These are phyloP conservation scores for Vachellia collinsii DNA, from an alignment of 306 rosid genomes.

Conservation along the genomic window DNA sequence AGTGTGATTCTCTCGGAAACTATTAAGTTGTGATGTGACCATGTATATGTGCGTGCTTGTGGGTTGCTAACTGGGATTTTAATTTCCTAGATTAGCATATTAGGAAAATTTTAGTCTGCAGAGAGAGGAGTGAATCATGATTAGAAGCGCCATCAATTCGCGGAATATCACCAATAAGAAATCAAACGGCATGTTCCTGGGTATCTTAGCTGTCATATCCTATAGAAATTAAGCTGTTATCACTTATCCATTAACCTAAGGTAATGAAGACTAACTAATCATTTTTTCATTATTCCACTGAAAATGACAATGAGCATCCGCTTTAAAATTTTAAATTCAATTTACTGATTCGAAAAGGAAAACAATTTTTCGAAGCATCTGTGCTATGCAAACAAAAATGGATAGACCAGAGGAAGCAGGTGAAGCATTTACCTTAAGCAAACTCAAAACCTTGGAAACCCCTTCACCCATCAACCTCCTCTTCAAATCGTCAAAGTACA, in stretches of 20 bases:
- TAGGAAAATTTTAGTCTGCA: neutral
- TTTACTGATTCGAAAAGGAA: neutral
- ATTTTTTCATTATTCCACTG: neutral
- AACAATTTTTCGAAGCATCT: neutral
- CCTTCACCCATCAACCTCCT: slow-evolving; percentile 58
- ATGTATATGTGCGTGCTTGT: neutral
- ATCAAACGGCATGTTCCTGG: neutral
- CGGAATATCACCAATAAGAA: neutral
- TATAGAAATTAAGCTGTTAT: neutral
- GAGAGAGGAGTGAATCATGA: neutral
- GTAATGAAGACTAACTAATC: neutral
- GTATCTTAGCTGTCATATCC: neutral
- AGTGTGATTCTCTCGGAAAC: neutral
- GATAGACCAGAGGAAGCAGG: slow-evolving; percentile 4
- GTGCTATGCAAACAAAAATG: neutral
- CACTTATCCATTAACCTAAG: neutral
- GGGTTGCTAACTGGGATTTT: neutral
- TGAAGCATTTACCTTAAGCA: slow-evolving; percentile 69
- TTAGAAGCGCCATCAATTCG: neutral
- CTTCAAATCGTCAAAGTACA: slow-evolving; percentile 76
- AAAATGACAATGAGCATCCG: neutral
- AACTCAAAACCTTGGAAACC: slow-evolving; percentile 75
- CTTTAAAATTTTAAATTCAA: neutral
- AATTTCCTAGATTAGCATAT: slow-evolving; percentile 3
- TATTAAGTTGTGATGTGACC: slow-evolving; percentile 2